phyloP scores from a whole-genome alignment of 2,329 filamentous ascomycete genomes.

The Apiospora rasikravindrae region DNA sequence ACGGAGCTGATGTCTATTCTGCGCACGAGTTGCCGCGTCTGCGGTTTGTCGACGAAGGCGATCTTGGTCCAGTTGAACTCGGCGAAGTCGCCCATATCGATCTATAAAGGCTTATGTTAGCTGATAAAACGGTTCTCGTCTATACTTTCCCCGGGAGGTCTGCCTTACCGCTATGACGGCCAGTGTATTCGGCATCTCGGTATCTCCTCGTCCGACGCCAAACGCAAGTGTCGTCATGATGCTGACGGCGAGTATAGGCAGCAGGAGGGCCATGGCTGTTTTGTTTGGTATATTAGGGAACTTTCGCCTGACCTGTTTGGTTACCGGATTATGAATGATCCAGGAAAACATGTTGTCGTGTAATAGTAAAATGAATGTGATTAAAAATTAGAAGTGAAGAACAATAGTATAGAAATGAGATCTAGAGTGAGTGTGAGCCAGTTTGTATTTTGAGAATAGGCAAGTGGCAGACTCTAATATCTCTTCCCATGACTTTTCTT shows the following conservation, averaged over 20 bases:
- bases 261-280: neutral
- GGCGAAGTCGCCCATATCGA: conserved; percentile 5
- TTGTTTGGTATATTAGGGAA: neutral
- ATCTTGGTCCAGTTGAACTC: conserved; percentile 9
- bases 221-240: neutral
- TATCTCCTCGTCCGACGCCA: neutral
- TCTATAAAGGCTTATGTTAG: neutral
- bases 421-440: neutral
- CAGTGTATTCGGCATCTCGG: neutral
- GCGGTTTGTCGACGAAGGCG: neutral
- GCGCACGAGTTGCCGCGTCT: neutral
- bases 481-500: neutral
- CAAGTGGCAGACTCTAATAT: neutral
- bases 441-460: too few species aligned
- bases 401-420: neutral
- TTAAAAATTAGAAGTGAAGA: neutral
- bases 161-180: neutral
- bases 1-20: neutral
- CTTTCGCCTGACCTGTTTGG: neutral
- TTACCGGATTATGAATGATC: neutral
- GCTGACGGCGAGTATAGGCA: neutral
- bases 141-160: neutral
- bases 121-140: neutral
- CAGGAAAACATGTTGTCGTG: neutral
- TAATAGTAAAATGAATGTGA: neutral